Evolutionary conservation across 352 stramenopile species (phyloP).

Genomic region (Lagenidium sp.): DNA sequence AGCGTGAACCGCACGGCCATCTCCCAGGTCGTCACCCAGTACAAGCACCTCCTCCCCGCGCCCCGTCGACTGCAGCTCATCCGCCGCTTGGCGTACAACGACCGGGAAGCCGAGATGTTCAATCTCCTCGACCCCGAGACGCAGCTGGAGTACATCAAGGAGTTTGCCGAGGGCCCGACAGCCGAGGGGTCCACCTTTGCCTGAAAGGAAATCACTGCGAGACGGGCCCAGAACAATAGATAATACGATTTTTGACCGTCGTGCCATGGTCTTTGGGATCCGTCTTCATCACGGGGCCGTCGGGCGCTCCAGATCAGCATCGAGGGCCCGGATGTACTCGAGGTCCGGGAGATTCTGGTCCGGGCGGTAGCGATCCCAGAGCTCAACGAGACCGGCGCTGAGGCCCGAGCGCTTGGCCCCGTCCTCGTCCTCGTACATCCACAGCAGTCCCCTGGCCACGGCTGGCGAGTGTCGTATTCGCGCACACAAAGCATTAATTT

Average conservation of each 20-base stretch:
- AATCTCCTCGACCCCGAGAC: slow-evolving; percentile 43
- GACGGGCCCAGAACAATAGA: too few species aligned
- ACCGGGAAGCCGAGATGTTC: slow-evolving; percentile 48
- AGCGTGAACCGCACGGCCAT: slow-evolving; percentile 32
- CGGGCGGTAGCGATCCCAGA: slow-evolving; percentile 47
- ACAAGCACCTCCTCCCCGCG: slow-evolving; percentile 19
- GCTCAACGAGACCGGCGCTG: slow-evolving; percentile 30
- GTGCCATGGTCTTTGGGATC: too few species aligned
- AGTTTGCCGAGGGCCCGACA: too few species aligned
- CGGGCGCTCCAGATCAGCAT: slow-evolving; percentile 24
- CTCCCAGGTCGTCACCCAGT: slow-evolving; percentile 27
- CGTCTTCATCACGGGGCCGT: too few species aligned
- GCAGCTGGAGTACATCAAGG: slow-evolving; percentile 24
- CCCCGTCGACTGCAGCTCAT: slow-evolving; percentile 24
- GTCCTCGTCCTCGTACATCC: slow-evolving; percentile 51
- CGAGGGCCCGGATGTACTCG: slow-evolving; percentile 44
- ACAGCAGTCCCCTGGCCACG: slow-evolving; percentile 43
- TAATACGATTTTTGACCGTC: too few species aligned
- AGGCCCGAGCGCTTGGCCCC: slow-evolving; percentile 21
- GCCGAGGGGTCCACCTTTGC: too few species aligned
- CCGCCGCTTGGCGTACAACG: slow-evolving; percentile 34
- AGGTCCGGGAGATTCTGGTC: slow-evolving; percentile 49
- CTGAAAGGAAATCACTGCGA: too few species aligned
- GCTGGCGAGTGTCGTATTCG: too few species aligned
- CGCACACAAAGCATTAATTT: background rate